phyloP scores from a whole-genome alignment of 208 protist genomes.

The Leishmania martiniquensis region DNA sequence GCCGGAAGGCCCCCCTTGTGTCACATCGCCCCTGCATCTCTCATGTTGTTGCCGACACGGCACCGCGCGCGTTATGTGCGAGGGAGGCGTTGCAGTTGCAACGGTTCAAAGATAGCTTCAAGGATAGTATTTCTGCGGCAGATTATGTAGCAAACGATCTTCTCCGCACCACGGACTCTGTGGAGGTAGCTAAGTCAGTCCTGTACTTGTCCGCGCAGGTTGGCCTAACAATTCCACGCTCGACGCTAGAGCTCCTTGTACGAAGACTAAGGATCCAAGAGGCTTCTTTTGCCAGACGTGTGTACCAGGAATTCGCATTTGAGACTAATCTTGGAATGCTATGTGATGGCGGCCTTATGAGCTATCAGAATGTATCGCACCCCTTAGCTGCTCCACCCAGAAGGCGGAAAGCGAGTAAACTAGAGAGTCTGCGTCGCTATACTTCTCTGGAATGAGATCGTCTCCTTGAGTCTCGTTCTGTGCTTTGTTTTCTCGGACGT shows the following conservation, averaged over 20 bases:
- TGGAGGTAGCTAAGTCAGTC: constrained; percentile 17
- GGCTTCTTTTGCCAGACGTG: not conserved
- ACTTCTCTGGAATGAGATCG: not conserved
- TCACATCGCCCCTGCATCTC: constrained; percentile 16
- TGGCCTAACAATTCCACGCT: constrained; percentile 23
- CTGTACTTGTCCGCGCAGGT: constrained; percentile 18
- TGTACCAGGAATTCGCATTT: constrained; percentile 12
- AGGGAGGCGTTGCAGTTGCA: constrained; percentile 5
- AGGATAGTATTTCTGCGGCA: not conserved
- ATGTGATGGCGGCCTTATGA: not conserved
- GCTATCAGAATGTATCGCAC: not conserved
- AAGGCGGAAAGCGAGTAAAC: constrained; percentile 25
- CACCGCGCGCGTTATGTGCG: not conserved
- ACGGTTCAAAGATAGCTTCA: constrained; percentile 12
- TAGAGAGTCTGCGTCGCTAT: constrained; percentile 19
- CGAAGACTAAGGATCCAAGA: not conserved
- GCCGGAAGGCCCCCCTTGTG: not conserved
- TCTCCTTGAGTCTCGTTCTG: not conserved
- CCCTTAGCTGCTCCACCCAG: not conserved
- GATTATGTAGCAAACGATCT: constrained; percentile 26
- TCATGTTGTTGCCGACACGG: not conserved
- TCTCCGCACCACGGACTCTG: constrained; percentile 25
- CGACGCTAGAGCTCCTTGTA: constrained; percentile 17
- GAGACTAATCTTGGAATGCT: constrained; percentile 13
- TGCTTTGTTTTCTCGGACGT: not conserved